Evolutionary conservation across 768 basidiomycete genomes (phyloP), one percentile per base, ranked within the genome.

Genomic region (Rhizopogon roseolus): DNA sequence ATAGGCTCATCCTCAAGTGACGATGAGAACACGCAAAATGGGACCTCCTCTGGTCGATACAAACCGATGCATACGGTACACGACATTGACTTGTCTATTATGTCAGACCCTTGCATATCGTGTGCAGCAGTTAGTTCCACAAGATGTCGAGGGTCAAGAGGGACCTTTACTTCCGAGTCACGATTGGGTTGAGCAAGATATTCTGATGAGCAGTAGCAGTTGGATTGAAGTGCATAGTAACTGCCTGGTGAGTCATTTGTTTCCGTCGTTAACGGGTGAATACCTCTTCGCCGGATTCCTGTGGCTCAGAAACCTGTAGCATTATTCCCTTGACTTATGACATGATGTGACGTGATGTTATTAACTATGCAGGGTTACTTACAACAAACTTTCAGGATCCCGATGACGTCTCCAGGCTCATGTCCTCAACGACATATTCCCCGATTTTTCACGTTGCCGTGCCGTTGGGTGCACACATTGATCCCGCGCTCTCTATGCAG

Each of bases 171-270:
- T 89, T 46, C 87, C 89, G 14, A 81, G 81, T 1, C 82, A 85
- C 50, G 86, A 88, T 42, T 90, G 87, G 86, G 82, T 82, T 6
- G 89, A 91, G 70, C 77, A 80, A 48, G 86, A 88, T 62, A 71
- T 82, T 49, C 73, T 91, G 68, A 81, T 81, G 68, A 86, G 84
- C 59, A 68, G 74, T 34, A 81, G 65, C 50, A 90, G 89, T 10
- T 90, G 86, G 87, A 77, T 92, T 56, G 84, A 90, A 60, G 78
- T 90, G 17, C 76, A 84, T 62, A 77, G 76, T 50, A 73, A 76
- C 49, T 85, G 83, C 62, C 63, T 88, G 69, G 89, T 91, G 70
- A 78, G 89, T 80, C 32, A 29, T 37, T 48, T 29, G 8, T 36
- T 32, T 44, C 49, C 6, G 19, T 43, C 54, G 39, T n/a, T 16